Base-by-base conservation (phyloP, 2,329 filamentous ascomycete species). In the Fusarium setosum region DNA sequence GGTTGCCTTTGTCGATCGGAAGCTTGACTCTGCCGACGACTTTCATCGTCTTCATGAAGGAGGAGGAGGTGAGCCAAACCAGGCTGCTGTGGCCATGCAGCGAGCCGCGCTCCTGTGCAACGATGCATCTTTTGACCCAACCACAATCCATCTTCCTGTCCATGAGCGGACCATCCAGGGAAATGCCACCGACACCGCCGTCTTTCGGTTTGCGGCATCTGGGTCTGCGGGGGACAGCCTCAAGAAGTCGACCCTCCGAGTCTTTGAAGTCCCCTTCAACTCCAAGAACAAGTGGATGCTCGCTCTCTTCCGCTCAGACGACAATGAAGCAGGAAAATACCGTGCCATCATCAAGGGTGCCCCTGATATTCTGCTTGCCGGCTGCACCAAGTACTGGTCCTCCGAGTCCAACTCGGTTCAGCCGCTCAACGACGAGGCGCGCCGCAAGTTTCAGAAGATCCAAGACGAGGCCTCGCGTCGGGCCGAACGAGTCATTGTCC, bases 321-420 rank as follows among this genome's bases (percentile, higher is more conserved):
- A 68, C 1, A 55, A 61, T 2, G 41, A 56, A n/a, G n/a, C n/a
- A 12, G 69, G 63, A 9, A 42, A 71, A 11, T 82, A 81, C 52
- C 77, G 81, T 24, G 74, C 84, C 6, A 82, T 82, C 57, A 79
- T 86, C 67, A 86, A 86, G 73, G 84, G 84, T 29, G 84, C 84
- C 1, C 84, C 84, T 0, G 84, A 86, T 63, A 83, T 86, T 17
- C 75, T 86, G 1, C 64, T 81, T 6, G 67, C 73, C 0, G 72
- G 73, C 2, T 80, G 77, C 42, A 75, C 75, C 1, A 69, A 69
- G 31, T 80, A 75, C 64, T 79, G 76, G 75, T 77, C 77, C 0
- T 59, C 56, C 4, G 70, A 72, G 47, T 63, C 69, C 23, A 73
- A 75, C 56, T 72, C 66, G 0, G 72, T 79, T 6, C 64, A 73